Conservation (phyloP, 306 rosid species). For the Coriaria nepalensis region DNA sequence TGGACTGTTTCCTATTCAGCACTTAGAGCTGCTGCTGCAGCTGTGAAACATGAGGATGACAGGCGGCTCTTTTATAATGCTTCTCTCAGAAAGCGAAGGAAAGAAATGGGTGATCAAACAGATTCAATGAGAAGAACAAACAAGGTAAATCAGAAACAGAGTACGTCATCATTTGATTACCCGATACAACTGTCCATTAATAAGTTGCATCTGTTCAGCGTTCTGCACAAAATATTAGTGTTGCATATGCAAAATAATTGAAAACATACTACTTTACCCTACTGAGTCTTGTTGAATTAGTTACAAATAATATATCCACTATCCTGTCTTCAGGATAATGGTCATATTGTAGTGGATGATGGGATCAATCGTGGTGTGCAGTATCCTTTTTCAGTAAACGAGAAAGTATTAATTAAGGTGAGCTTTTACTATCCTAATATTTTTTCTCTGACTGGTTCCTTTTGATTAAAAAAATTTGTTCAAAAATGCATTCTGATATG, state of each 20-base stretch:
- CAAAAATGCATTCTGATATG: slow-evolving; percentile 20
- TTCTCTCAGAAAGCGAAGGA: slow-evolving; percentile 79
- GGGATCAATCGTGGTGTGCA: slow-evolving; percentile 63
- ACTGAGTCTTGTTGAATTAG: slow-evolving; percentile 1
- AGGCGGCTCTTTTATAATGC: slow-evolving; percentile 87
- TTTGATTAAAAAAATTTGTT: slow-evolving; percentile 10
- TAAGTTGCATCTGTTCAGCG: neutral
- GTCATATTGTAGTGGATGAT: slow-evolving; percentile 47
- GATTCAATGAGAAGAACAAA: slow-evolving; percentile 66
- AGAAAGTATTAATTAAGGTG: slow-evolving; percentile 90
- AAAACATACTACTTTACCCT: neutral
- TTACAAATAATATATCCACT: neutral
- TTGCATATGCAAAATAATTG: neutral
- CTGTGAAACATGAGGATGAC: slow-evolving; percentile 84
- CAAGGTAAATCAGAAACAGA: slow-evolving; percentile 36
- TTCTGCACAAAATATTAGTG: too few species aligned
- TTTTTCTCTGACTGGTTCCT: slow-evolving; percentile 5
- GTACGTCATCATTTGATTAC: neutral
- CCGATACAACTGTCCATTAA: neutral
- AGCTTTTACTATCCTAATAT: slow-evolving; percentile 5
- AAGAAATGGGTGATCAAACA: slow-evolving; percentile 77
- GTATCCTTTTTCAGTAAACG: slow-evolving; percentile 90
- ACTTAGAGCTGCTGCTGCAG: slow-evolving; percentile 92
- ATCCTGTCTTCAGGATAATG: slow-evolving; percentile 54
- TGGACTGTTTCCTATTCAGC: slow-evolving; percentile 38